Evolutionary conservation across 345 rosid genomes (phyloP), one percentile per base, ranked within the genome.

Genomic region (Citrus medica): DNA sequence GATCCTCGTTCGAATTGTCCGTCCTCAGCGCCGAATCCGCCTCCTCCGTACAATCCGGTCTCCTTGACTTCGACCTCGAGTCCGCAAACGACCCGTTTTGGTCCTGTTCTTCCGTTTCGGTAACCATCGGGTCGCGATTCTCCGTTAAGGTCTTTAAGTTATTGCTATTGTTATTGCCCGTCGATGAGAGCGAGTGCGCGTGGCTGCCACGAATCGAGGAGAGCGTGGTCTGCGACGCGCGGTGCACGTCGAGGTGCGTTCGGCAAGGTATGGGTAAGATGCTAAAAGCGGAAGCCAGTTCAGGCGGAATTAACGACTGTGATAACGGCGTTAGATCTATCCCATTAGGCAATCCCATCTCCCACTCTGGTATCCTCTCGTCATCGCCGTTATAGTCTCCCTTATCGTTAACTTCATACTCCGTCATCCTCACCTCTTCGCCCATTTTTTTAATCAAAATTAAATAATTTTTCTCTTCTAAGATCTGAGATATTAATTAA

Each of bases 201-300:
- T 63, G 62, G 67, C 53, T 38, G 53, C 87, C 85, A 3, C 93
- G 90, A 25, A 97, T 84, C 6, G 86, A 82, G 13, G 92, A 80
- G 78, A 94, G 67, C 40, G 98, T 94, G 42, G 61, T 81, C 71
- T 88, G 91, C 68, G 97, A 94, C 21, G 93, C 99, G 1, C 86
- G 93, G 75, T 83, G 86, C 75, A 94, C 97, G 13, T 97, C 99
- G 30, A 81, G 82, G 28, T 72, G 59, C 16, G 96, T 87, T 35
- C 88, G 86, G 73, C 60, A 79, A 10, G 89, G 87, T 74, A 88
- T 92, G 77, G 89, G 95, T 6, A 90, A 72, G 76, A 97, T 88
- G 55, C 98, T 91, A 83, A 97, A 97, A 24, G 99, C 98, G 58
- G 91, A 85, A 0, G 98, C 98, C 9, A 97, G 93, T 76, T 88